Conservation (phyloP, 2,329 filamentous ascomycete species). For the Sporothrix inflata region DNA sequence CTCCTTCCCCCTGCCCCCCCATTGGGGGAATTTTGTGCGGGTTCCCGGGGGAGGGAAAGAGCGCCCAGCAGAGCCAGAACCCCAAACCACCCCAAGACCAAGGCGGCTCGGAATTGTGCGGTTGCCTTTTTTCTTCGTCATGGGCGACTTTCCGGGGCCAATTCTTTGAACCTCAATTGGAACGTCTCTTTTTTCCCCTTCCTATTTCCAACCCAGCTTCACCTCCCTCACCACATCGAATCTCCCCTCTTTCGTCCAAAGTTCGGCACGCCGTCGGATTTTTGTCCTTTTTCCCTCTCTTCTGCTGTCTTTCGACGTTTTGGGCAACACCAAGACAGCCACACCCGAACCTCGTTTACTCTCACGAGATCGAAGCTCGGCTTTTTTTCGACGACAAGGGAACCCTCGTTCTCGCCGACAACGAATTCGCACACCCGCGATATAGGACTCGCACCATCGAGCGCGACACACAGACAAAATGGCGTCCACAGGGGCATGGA, state of each 20-base stretch:
- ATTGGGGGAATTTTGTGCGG: constrained; percentile 1
- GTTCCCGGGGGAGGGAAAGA: constrained; percentile 20
- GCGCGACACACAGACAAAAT: constrained; percentile 25
- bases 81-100: background rate
- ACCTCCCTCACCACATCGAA: background rate
- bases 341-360: background rate
- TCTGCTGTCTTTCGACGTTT: background rate
- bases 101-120: constrained; percentile 34
- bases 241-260: background rate
- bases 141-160: constrained; percentile 20
- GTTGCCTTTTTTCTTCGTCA: constrained; percentile 31
- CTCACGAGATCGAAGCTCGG: constrained; percentile 25
- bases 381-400: background rate
- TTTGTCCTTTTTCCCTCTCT: background rate
- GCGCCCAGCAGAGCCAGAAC: background rate
- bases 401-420: constrained; percentile 17
- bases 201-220: constrained; percentile 10
- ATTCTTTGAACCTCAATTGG: constrained; percentile 14
- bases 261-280: constrained; percentile 12
- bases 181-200: constrained; percentile 11
- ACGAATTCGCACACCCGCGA: background rate
- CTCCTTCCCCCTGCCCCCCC: background rate
- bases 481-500: constrained; percentile 33
- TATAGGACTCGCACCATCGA: background rate
- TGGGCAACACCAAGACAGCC: constrained; percentile 13